Base-by-base conservation (phyloP, 495 filamentous ascomycete genomes). In the Penicillium parvum region DNA sequence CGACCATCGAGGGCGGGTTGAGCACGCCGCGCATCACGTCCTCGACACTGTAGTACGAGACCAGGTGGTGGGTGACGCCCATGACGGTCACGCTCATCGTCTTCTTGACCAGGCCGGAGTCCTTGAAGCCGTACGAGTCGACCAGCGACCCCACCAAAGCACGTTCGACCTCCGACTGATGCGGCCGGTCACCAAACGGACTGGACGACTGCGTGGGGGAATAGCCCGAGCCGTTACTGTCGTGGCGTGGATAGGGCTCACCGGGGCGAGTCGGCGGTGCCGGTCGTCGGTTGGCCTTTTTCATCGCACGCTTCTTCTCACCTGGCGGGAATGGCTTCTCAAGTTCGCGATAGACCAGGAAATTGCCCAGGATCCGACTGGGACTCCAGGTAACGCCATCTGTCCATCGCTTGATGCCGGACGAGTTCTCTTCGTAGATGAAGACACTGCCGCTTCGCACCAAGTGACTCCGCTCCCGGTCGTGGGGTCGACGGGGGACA, bases 401-500 rank as follows among this genome's bases (percentile, higher is more conserved):
- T 0, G 90, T 96, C 90, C 90, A 96, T 28, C 90, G 77, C 66
- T 91, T 94, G 64, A 96, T 94, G 2, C 86, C 86, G 1, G 89
- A 91, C 1, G 85, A 81, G 41, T 85, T 80, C 57, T 95, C 88
- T 56, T 92, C 86, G 64, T 95, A 95, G 49, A 95, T 85, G 60
- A 95, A 91, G 8, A 95, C 77, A 40, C 83, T 83, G 16, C 90
- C 90, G 55, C 87, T 94, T 43, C 73, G 76, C 52, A 95, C 90
- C 28, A 91, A 71, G 11, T 72, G 60, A 7, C 69, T 64, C 25
- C 90, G 79, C 57, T 96, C 90, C 17, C 84, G 74, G 47, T 96
- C 90, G 52, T 91, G 86, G 0, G 90, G 90, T 17, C 90, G 79
- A 16, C 90, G 84, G 8, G 84, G 79, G 10, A 89, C 82, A 60